These are phyloP conservation scores for Aspergillus pseudotamarii DNA, from an alignment of 2,329 filamentous ascomycete genomes.

Conservation along the genomic window DNA sequence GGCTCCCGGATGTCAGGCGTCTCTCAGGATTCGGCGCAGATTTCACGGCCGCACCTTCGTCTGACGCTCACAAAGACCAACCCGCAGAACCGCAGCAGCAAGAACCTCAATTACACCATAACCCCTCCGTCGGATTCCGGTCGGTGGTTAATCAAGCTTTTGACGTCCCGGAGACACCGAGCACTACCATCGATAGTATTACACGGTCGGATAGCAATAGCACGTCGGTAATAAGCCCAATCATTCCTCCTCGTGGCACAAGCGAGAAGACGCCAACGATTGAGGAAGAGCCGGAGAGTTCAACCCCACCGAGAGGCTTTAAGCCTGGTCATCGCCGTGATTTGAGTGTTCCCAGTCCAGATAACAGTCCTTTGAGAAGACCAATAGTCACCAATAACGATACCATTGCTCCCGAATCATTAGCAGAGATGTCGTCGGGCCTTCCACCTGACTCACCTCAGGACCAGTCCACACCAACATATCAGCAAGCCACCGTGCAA, in stretches of 20 bases:
- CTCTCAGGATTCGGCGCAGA: conserved; percentile 43
- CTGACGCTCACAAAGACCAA: conserved; percentile 17
- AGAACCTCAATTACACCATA: conserved; percentile 48
- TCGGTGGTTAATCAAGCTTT: conserved; percentile 68
- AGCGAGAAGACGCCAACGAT: conserved; percentile 56
- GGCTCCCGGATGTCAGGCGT: conserved; percentile 48
- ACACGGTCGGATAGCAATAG: conserved; percentile 64
- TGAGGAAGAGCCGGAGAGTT: conserved; percentile 53
- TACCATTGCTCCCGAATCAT: conserved; percentile 42
- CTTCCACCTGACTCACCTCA: conserved; percentile 34
- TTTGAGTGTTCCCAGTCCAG: conserved; percentile 60
- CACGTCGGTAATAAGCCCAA: conserved; percentile 66
- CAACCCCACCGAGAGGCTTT: conserved; percentile 40
- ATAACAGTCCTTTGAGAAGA: conserved; percentile 64
- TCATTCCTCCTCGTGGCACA: conserved; percentile 53
- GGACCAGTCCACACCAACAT: conserved; percentile 11
- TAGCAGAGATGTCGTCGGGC: conserved; percentile 47
- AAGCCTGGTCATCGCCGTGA: conserved; percentile 60
- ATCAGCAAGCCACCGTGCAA: conserved; percentile 10
- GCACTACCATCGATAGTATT: conserved; percentile 57
- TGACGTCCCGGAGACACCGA: conserved; percentile 58
- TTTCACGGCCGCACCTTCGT: conserved; percentile 24
- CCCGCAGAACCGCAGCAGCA: conserved; percentile 18
- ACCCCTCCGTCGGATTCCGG: conserved; percentile 58
- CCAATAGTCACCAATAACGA: conserved; percentile 54